A percentile compares a stretch with the other conserved stretches of the same genome.
Conservation (phyloP, 139 green algal species). For the Chlamydomonas schloesseri region DNA sequence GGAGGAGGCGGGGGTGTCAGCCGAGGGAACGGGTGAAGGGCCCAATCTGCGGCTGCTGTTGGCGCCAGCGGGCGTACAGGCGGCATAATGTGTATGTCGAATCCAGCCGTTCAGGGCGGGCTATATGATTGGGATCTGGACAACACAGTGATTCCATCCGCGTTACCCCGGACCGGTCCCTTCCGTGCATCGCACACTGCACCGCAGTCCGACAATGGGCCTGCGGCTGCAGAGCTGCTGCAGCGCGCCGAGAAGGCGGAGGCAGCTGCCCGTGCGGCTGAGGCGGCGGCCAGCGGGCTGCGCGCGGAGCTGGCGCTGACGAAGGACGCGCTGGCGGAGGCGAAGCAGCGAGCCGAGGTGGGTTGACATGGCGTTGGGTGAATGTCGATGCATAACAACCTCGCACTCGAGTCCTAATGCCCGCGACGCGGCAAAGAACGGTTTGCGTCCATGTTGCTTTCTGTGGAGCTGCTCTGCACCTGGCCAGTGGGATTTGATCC, state of each 20-base stretch:
- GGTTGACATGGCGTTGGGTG: not conserved
- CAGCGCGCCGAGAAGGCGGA: not conserved
- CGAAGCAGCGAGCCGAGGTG: conserved; percentile 19
- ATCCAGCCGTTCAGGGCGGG: too few species aligned
- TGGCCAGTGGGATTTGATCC: too few species aligned
- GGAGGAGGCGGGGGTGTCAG: not conserved
- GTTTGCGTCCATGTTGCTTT: too few species aligned
- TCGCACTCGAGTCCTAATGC: too few species aligned
- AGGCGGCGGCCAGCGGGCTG: not conserved
- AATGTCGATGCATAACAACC: not conserved
- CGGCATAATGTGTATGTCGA: too few species aligned
- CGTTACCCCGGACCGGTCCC: not conserved
- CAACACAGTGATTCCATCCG: too few species aligned
- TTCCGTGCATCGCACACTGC: not conserved
- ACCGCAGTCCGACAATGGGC: not conserved
- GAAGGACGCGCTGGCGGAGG: conserved; percentile 15
- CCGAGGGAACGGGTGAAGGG: too few species aligned
- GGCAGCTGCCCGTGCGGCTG: not conserved
- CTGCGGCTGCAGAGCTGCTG: not conserved
- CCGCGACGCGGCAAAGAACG: not conserved
- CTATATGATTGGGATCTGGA: too few species aligned
- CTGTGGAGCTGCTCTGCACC: too few species aligned
- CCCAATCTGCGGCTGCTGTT: too few species aligned
- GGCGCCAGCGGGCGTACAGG: too few species aligned
- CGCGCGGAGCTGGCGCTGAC: conserved; percentile 36